Evolutionary conservation across 108 stramenopile species (phyloP).

Genomic region (Schizochytrium sp.): DNA sequence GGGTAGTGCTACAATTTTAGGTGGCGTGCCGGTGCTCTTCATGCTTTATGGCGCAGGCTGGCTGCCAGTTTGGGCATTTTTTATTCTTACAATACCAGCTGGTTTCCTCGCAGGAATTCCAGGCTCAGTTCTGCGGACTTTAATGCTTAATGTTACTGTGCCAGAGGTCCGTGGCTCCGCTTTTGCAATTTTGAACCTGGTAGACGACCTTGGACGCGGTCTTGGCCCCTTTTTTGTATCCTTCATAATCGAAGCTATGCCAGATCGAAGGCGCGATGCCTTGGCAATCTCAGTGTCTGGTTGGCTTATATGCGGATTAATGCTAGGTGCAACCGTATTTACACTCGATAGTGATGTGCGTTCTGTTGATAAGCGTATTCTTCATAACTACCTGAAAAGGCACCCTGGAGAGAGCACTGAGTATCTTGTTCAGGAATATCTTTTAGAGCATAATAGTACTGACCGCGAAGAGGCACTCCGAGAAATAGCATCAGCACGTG

Average conservation of each 20-base stretch:
- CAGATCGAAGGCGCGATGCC: background rate
- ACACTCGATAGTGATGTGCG: background rate
- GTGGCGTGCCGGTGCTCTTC: conserved; percentile 9
- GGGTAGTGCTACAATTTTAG: background rate
- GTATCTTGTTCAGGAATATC: background rate
- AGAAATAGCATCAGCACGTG: background rate
- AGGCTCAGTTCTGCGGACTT: conserved; percentile 1
- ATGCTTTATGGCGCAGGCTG: conserved; percentile 8
- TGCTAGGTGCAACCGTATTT: background rate
- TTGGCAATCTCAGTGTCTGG: conserved; percentile 35
- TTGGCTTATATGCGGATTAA: conserved; percentile 4
- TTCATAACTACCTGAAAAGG: conserved; percentile 37
- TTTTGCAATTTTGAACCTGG: conserved; percentile 44
- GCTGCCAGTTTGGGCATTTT: conserved; percentile 33
- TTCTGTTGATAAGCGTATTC: conserved; percentile 43
- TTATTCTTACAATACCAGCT: conserved; percentile 17
- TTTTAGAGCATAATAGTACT: background rate
- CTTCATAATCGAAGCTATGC: conserved; percentile 34
- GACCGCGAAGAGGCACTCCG: background rate
- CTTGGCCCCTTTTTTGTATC: conserved; percentile 52
- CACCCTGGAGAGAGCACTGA: background rate
- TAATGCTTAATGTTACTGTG: conserved; percentile 43
- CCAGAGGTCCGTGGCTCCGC: conserved; percentile 59
- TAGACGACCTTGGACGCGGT: conserved; percentile 52
- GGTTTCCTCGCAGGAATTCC: conserved; percentile 41